Evolutionary conservation across 106 monocot species (phyloP).

Genomic region (Dioscorea zingiberensis): DNA sequence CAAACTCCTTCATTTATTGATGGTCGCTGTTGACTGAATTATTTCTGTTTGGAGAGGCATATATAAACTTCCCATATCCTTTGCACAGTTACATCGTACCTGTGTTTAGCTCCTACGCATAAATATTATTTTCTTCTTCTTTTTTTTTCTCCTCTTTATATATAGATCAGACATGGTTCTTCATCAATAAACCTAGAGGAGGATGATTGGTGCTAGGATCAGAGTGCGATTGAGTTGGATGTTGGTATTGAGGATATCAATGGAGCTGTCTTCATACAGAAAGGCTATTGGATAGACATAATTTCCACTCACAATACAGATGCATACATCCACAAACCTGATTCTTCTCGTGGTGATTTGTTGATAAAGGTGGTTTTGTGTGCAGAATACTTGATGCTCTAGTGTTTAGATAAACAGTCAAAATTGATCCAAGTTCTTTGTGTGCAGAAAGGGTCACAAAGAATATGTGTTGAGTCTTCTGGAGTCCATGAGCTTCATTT

Average conservation of each 20-base stretch:
- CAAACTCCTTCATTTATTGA: neutral
- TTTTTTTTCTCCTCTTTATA: neutral
- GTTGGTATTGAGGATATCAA: slow-evolving; percentile 65
- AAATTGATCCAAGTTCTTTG: neutral
- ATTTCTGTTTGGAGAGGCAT: neutral
- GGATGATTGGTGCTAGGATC: slow-evolving; percentile 90
- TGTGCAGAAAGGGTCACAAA: slow-evolving; percentile 80
- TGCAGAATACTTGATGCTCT: neutral
- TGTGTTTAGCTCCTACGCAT: too few species aligned
- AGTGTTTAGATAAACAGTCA: neutral
- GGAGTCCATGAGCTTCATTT: slow-evolving; percentile 80
- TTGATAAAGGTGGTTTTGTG: slow-evolving; percentile 51
- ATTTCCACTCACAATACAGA: slow-evolving; percentile 75
- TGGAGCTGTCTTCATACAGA: slow-evolving; percentile 78
- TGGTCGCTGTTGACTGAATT: neutral
- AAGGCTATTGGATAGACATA: slow-evolving; percentile 77
- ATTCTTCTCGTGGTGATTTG: slow-evolving; percentile 47
- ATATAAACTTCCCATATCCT: too few species aligned
- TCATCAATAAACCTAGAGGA: slow-evolving; percentile 13
- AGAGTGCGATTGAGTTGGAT: slow-evolving; percentile 51
- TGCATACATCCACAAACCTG: slow-evolving; percentile 58
- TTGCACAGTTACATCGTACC: too few species aligned
- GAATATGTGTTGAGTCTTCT: slow-evolving; percentile 66
- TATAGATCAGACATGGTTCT: slow-evolving; percentile 54
- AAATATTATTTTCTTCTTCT: too few species aligned